Evolutionary conservation across 331 rosid species (phyloP).

Genomic region (Malus hybrid): DNA sequence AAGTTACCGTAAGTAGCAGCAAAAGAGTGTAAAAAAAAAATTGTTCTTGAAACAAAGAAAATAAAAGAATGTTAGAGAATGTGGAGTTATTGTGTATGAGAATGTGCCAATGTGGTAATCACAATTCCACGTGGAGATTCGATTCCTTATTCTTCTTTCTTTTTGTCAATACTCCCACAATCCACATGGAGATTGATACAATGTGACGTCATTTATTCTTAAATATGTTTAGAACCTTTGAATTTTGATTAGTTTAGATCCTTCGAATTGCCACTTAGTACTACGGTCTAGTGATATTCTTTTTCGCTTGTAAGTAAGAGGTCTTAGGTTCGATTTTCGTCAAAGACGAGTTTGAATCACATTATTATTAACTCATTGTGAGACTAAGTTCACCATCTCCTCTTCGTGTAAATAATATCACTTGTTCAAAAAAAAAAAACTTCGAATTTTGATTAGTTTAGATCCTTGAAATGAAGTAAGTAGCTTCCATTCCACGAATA

Average conservation of each 20-base stretch:
- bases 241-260: not conserved
- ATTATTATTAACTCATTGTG: too few relatives aligned
- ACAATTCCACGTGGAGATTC: not conserved
- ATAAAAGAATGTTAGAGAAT: not conserved
- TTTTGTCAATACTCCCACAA: not conserved
- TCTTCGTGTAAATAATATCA: fast-evolving
- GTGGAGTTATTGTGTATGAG: not conserved
- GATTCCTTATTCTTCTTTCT: not conserved
- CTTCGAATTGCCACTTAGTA: too few relatives aligned
- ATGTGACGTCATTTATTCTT: not conserved
- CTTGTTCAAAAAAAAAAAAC: too few relatives aligned
- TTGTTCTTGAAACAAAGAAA: not conserved
- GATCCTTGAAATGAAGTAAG: not conserved
- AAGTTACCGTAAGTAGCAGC: too few relatives aligned
- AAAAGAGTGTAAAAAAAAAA: too few relatives aligned
- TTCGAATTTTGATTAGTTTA: too few relatives aligned
- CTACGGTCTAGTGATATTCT: fast-evolving
- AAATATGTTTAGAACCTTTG: not conserved
- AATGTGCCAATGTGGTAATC: not conserved
- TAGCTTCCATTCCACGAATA: not conserved
- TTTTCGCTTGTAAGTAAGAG: too few relatives aligned
- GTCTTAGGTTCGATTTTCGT: too few relatives aligned
- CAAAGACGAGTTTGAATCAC: too few relatives aligned
- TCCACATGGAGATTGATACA: not conserved
- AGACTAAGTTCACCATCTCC: fast-evolving